phyloP scores from a whole-genome alignment of 164 flowering plant species.

The Annona squamosa region DNA sequence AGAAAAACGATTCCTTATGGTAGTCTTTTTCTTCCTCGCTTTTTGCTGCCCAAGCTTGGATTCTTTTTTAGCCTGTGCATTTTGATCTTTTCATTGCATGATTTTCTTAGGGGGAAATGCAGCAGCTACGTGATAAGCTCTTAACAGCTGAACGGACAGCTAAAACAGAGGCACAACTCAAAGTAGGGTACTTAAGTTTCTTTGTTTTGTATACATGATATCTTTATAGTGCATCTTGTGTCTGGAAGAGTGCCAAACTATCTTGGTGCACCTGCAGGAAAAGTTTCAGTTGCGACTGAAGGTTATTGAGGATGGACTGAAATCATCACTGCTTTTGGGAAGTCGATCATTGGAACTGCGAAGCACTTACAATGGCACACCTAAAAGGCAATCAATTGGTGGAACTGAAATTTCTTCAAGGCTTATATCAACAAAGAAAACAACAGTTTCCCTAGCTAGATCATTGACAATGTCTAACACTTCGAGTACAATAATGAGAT shows the following conservation, averaged over 20 bases:
- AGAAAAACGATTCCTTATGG: constrained; percentile 22
- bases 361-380: constrained; percentile 1
- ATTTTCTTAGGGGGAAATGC: constrained; percentile 19
- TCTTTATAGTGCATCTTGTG: not conserved
- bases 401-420: constrained; percentile 15
- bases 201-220: not conserved
- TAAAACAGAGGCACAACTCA: constrained; percentile 18
- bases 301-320: constrained; percentile 20
- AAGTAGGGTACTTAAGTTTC: constrained; percentile 5
- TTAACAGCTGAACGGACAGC: constrained; percentile 19
- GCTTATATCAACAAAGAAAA: constrained; percentile 42
- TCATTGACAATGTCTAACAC: constrained; percentile 5
- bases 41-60: not conserved
- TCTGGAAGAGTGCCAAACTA: not conserved
- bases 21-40: not conserved
- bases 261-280: constrained; percentile 8
- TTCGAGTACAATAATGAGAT: constrained; percentile 10
- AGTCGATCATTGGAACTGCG: constrained; percentile 2
- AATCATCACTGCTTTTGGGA: not conserved
- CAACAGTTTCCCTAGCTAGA: constrained; percentile 18
- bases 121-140: constrained; percentile 23
- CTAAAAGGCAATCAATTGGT: constrained; percentile 19
- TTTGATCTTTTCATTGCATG: constrained; percentile 1
- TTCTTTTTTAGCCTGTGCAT: not conserved
- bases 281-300: constrained; percentile 18